Base-by-base conservation (phyloP, 805 yeast genomes). In the Monosporozyma yasuniensis region DNA sequence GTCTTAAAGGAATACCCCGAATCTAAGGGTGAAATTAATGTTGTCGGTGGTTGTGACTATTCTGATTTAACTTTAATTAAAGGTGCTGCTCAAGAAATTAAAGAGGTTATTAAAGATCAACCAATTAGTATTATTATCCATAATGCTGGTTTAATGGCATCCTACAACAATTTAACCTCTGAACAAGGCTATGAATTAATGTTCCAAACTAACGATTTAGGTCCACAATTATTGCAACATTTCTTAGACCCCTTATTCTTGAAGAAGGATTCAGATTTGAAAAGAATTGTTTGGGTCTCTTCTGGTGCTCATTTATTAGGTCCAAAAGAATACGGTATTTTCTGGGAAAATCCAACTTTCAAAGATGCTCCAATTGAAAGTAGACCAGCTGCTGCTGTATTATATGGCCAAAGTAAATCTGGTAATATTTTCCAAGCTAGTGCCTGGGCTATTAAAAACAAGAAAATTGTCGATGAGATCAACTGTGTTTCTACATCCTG, bases 381-480 rank as follows among this genome's bases (percentile, higher is more conserved):
- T 18, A 59, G 65, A 51, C 61, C 66, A 22, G 28, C 44, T 11
- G 23, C 58, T 19, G 38, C 18, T 23, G 45, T 39, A 2, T 48
- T 63, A 28, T 71, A 71, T 50, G 74, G 71, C 6, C 73, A 70
- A 51, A 65, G 72, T n/a, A 72, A 72, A 51, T 72, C 74, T 3
- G 63, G 63, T 25, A 61, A 61, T 39, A 58, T 66, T 16, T 52
- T 61, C 6, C 70, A 66, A 52, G 70, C 73, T 4, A 61, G 61
- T 19, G 63, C 64, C 3, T 72, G 73, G 70, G 59, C 66, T 7
- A 50, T 54, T 4, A 59, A 59, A 44, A 59, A 68, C 27, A 54
- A 59, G 11, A 52, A 56, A 12, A 47, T 44, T 2, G 59, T 55
- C 18, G 56, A 56, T n/a, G 52, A 56, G n/a, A 58, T 59, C 5